Conservation (phyloP, 2,329 filamentous ascomycete genomes). For the Fusarium duplospermum region DNA sequence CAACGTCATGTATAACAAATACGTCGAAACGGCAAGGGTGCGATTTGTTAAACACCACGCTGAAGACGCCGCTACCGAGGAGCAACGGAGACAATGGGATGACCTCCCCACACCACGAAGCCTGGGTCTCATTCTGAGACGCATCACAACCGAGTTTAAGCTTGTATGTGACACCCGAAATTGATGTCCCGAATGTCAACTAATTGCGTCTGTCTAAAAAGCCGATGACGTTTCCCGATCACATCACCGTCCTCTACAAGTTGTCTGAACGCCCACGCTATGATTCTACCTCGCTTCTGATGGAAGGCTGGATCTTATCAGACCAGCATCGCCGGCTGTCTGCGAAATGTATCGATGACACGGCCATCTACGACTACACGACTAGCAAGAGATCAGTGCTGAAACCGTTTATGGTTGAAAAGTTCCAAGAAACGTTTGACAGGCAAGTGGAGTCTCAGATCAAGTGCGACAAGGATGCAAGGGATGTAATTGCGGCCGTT, state of each 20-base stretch:
- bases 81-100: constrained; percentile 23
- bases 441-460: neutral
- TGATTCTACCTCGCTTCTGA: constrained; percentile 25
- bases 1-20: constrained; percentile 35
- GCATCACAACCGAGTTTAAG: constrained; percentile 33
- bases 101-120: constrained; percentile 8
- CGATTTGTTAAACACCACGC: constrained; percentile 23
- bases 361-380: constrained; percentile 27
- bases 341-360: constrained; percentile 27
- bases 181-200: accelerated
- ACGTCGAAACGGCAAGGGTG: constrained; percentile 26
- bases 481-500: neutral
- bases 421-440: constrained; percentile 16
- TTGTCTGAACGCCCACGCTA: constrained; percentile 17
- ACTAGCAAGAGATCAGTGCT: constrained; percentile 15
- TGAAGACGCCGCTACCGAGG: constrained; percentile 1
- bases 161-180: neutral
- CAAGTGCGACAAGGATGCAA: constrained; percentile 1
- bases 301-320: constrained; percentile 31
- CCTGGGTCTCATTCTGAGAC: constrained; percentile 30
- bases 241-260: constrained; percentile 22
- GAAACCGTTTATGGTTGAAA: constrained; percentile 32
- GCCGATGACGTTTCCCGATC: constrained; percentile 28
- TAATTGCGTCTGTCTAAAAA: neutral
- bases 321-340: constrained; percentile 23